These are phyloP conservation scores for Colletotrichum plurivorum DNA, from an alignment of 2,329 filamentous ascomycete species.

Conservation along the genomic window DNA sequence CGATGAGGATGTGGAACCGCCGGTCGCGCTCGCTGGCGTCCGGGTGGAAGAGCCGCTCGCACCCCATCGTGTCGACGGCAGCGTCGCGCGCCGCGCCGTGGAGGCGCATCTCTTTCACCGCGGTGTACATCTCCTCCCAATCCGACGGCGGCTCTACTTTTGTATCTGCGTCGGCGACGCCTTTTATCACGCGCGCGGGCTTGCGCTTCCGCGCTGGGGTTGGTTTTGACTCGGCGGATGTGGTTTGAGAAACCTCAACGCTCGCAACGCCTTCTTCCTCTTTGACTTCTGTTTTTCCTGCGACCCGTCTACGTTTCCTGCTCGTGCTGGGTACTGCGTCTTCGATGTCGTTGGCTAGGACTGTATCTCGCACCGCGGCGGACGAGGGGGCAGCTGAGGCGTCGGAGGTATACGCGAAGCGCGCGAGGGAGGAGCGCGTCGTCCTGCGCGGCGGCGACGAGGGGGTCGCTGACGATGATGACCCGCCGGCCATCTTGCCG, in stretches of 20 bases:
- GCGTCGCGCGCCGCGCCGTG: slow-evolving; percentile 75
- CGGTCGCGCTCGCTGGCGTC: slow-evolving; percentile 67
- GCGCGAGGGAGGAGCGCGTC: slow-evolving; percentile 64
- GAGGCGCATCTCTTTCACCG: slow-evolving; percentile 82
- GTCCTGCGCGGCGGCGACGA: slow-evolving; percentile 57
- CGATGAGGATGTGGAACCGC: slow-evolving; percentile 88
- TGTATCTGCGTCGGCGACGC: slow-evolving; percentile 57
- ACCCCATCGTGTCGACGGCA: slow-evolving; percentile 98
- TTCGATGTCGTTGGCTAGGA: slow-evolving; percentile 67
- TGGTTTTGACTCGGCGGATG: slow-evolving; percentile 25
- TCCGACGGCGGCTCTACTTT: slow-evolving; percentile 75
- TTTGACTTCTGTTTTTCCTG: slow-evolving; percentile 44
- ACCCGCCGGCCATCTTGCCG: slow-evolving; percentile 53
- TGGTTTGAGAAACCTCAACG: slow-evolving; percentile 45
- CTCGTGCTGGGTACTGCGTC: slow-evolving; percentile 58
- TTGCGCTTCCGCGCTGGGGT: slow-evolving; percentile 56
- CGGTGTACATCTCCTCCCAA: slow-evolving; percentile 87
- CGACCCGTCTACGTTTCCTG: slow-evolving; percentile 64
- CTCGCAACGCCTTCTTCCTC: slow-evolving; percentile 41
- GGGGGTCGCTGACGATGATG: slow-evolving; percentile 33
- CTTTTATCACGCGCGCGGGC: slow-evolving; percentile 58
- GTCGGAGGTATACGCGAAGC: slow-evolving; percentile 57
- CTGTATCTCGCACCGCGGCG: slow-evolving; percentile 2
- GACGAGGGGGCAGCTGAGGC: slow-evolving; percentile 42
- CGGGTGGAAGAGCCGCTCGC: slow-evolving; percentile 78